Evolutionary conservation across 2,329 filamentous ascomycete genomes (phyloP).

Genomic region (Sclerotinia glacialis): DNA sequence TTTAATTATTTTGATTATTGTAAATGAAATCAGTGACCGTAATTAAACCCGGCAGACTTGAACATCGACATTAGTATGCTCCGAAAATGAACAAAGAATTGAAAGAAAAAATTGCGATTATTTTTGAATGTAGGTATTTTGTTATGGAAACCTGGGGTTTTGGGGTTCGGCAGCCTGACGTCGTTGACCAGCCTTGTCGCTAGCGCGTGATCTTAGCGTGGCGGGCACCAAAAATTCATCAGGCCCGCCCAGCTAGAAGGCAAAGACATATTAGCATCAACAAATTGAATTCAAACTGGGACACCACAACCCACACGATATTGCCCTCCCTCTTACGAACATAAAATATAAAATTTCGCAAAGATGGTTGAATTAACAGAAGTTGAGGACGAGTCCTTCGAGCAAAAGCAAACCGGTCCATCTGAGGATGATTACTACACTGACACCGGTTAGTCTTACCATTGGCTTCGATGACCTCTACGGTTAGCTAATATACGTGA

Average conservation of each 20-base stretch:
- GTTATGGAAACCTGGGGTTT: neutral
- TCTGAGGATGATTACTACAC: constrained; percentile 79
- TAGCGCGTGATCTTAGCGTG: constrained; percentile 18
- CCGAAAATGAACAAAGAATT: neutral
- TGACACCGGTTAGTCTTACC: constrained; percentile 69
- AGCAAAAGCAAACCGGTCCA: constrained; percentile 64
- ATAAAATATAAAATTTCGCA: constrained; percentile 27
- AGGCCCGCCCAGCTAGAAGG: neutral
- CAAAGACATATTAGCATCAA: neutral
- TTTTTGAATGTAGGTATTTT: neutral
- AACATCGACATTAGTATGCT: neutral
- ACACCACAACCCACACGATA: neutral
- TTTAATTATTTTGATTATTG: neutral
- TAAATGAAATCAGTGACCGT: neutral
- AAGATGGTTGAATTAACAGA: constrained; percentile 96
- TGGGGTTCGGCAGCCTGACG: constrained; percentile 12
- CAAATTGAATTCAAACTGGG: neutral
- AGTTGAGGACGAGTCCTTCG: constrained; percentile 94
- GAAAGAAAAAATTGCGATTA: neutral
- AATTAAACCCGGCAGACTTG: neutral
- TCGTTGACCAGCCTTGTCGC: constrained; percentile 18
- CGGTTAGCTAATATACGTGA: constrained; percentile 25
- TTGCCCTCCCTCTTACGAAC: neutral
- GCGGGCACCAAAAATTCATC: constrained; percentile 18
- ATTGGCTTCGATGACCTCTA: constrained; percentile 14